These are phyloP conservation scores for Mycena rebaudengoi DNA, from an alignment of 768 basidiomycete species.

Conservation along the genomic window DNA sequence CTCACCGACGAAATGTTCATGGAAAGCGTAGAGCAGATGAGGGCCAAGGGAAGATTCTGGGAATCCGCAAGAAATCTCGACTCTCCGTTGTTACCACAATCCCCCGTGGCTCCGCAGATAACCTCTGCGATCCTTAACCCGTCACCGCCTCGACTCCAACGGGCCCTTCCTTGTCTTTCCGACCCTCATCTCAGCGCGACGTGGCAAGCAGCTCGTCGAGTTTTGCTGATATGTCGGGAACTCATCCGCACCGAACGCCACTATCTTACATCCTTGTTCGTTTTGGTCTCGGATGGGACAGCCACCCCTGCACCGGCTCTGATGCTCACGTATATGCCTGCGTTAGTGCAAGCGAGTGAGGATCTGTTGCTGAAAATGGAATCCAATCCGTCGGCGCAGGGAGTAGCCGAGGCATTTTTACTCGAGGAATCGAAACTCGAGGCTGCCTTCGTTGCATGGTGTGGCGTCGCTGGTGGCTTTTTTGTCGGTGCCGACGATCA, in stretches of 20 bases:
- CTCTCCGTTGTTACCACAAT: conserved; percentile 21
- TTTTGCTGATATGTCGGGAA: conserved; percentile 50
- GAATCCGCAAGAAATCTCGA: conserved; percentile 25
- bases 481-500: conserved; percentile 37
- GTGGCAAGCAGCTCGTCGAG: conserved; percentile 49
- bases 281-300: conserved; percentile 6
- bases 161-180: conserved; percentile 4
- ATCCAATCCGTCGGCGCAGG: conserved; percentile 55
- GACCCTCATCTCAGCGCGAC: conserved; percentile 27
- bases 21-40: conserved; percentile 55
- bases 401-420: conserved; percentile 56
- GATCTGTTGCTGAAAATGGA: conserved; percentile 46
- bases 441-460: conserved; percentile 50
- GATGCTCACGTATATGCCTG: conserved; percentile 50
- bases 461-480: conserved; percentile 45
- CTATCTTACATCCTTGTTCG: conserved; percentile 1
- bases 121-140: background rate
- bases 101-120: conserved; percentile 6
- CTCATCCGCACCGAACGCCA: conserved; percentile 33
- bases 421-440: conserved; percentile 53
- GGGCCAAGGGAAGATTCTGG: conserved; percentile 35
- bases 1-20: conserved; percentile 61
- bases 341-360: conserved; percentile 50
- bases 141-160: background rate
- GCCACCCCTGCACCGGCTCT: conserved; percentile 45